These are phyloP conservation scores for Erodium trifolium DNA, from an alignment of 441 rosid species.

Conservation along the genomic window DNA sequence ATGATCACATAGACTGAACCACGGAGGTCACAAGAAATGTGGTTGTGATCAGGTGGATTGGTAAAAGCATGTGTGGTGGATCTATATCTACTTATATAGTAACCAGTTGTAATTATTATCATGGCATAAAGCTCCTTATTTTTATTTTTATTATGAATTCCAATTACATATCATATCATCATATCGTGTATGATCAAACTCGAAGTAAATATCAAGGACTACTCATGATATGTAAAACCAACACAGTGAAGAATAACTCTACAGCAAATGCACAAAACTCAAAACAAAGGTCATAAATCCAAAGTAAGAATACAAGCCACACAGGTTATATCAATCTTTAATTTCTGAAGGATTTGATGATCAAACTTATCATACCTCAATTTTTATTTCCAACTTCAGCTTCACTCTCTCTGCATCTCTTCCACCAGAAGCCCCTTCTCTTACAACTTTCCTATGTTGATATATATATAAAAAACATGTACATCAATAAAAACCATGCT, in stretches of 20 bases:
- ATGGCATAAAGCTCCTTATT: no score
- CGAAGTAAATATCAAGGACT: neutral
- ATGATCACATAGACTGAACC: neutral
- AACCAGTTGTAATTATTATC: neutral
- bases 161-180: neutral
- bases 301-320: neutral
- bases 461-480: neutral
- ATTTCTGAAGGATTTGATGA: neutral
- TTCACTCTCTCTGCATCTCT: constrained; percentile 78
- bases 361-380: constrained; percentile 46
- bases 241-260: neutral
- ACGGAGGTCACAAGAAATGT: neutral
- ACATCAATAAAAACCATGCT: neutral
- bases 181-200: neutral
- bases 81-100: neutral
- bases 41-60: neutral
- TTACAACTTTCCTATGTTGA: constrained; percentile 61
- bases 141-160: neutral
- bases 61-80: neutral
- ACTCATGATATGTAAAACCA: neutral
- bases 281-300: neutral
- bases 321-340: constrained; percentile 14
- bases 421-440: constrained; percentile 64
- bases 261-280: neutral
- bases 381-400: constrained; percentile 77